phyloP scores from a whole-genome alignment of 768 basidiomycete genomes.

The Russula vinacea region DNA sequence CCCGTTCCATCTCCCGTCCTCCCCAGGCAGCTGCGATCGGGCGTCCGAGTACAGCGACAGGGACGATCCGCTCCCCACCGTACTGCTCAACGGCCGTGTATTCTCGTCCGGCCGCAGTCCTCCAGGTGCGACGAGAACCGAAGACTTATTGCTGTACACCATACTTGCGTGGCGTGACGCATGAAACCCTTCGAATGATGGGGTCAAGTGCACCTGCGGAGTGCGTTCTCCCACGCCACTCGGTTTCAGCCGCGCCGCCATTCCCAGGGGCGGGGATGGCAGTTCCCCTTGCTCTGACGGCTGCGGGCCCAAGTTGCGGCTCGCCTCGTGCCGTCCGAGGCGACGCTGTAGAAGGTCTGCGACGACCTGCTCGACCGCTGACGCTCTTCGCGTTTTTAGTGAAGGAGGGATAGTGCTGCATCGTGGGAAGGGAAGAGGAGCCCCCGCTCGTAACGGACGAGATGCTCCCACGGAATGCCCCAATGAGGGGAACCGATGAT shows the following conservation, averaged over 20 bases:
- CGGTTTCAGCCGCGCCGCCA: slow-evolving; percentile 7
- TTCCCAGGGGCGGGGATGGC: neutral
- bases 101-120: neutral
- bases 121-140: slow-evolving; percentile 5
- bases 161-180: slow-evolving; percentile 28
- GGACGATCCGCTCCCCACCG: slow-evolving; percentile 23
- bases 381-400: slow-evolving; percentile 8
- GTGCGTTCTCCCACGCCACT: slow-evolving; percentile 21
- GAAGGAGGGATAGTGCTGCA: slow-evolving; percentile 30
- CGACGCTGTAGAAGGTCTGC: slow-evolving; percentile 23
- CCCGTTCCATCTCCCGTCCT: slow-evolving; percentile 18
- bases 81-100: slow-evolving; percentile 13
- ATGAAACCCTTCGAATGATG: neutral
- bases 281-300: slow-evolving; percentile 23
- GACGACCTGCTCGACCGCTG: slow-evolving; percentile 18
- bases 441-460: slow-evolving; percentile 15
- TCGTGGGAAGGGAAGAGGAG: slow-evolving; percentile 23
- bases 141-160: slow-evolving; percentile 12
- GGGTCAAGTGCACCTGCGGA: slow-evolving; percentile 10
- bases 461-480: slow-evolving; percentile 28
- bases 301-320: neutral
- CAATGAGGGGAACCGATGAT: slow-evolving; percentile 25
- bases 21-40: slow-evolving; percentile 22
- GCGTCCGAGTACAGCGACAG: slow-evolving; percentile 28
- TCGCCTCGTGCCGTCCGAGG: neutral